Evolutionary conservation across 306 rosid genomes (phyloP).

Genomic region (Inga oerstediana): DNA sequence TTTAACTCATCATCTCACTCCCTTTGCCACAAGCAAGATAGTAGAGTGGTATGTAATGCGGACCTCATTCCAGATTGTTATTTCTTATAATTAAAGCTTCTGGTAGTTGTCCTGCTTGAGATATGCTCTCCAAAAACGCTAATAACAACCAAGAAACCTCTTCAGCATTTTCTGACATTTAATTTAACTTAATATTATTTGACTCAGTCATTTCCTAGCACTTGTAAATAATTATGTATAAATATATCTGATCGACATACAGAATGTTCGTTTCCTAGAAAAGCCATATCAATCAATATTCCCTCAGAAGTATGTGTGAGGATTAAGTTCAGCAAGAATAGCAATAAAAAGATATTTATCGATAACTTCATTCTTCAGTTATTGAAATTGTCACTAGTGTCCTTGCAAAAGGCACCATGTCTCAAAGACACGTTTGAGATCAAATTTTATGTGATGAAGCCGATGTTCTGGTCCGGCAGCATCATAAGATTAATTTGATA

Average conservation of each 20-base stretch:
- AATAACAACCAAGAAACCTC: neutral
- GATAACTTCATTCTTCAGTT: constrained; percentile 16
- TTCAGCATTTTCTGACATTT: neutral
- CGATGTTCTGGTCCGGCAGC: neutral
- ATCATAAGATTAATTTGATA: neutral
- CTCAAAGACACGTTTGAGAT: constrained; percentile 4
- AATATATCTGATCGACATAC: neutral
- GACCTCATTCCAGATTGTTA: neutral
- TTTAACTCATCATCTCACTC: neutral
- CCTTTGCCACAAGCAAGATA: neutral
- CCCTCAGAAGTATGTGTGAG: neutral
- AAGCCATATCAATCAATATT: neutral
- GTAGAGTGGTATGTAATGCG: neutral
- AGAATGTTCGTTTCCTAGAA: too few relatives aligned
- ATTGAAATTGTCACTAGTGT: constrained; percentile 28
- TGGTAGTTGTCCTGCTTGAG: neutral
- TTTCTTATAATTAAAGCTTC: neutral
- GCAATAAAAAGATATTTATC: neutral
- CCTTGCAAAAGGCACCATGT: constrained; percentile 21
- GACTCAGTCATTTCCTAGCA: neutral
- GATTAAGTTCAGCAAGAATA: neutral
- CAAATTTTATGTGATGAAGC: constrained; percentile 30
- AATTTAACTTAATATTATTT: neutral
- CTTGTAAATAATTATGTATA: neutral
- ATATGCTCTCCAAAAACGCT: neutral